Base-by-base conservation (phyloP, 345 rosid species). In the Boechera divaricarpa region DNA sequence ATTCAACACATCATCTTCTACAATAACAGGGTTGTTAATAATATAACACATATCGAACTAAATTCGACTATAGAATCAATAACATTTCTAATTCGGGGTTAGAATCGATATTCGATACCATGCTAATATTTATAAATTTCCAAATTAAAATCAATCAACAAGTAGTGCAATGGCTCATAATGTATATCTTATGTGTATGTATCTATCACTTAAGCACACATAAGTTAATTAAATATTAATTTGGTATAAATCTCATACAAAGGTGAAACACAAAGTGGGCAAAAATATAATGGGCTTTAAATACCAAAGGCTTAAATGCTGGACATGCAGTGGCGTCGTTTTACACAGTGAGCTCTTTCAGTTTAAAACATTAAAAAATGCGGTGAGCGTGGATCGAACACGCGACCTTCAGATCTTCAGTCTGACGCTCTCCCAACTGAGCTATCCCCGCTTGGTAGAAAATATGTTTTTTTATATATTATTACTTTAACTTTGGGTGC, bases 341-440 rank as follows among this genome's bases (percentile, higher is more conserved):
- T 11, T 13, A 12, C 16, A 41, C 5, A 11, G 13, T 10, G 44
- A 11, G 0, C 5, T 11, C 15, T 11, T 42, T 11, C 2, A 15
- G 7, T 45, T 12, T 10, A 12, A 16, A 16, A 4, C 33, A 2
- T 1, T 18, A 8, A 3, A 51, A 3, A 4, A 16, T 86, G 88
- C 88, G 85, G 88, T 87, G 87, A 84, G 79, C 84, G 86, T 84
- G 84, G 82, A 84, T 84, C 85, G 88, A 86, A 88, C 88, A 84
- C 85, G 87, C 79, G 84, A 83, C 88, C 86, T 84, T 83, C 85
- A 83, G 85, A 83, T 87, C 86, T 84, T 83, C 86, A 83, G 85
- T 82, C 84, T 89, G 90, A 91, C 86, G 92, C 93, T 89, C 91
- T 88, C 92, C 94, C 97, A 88, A 89, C 91, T 86, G 89, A 88